Evolutionary conservation across 257 asterid species (phyloP).

Genomic region (Solanum virginianum): DNA sequence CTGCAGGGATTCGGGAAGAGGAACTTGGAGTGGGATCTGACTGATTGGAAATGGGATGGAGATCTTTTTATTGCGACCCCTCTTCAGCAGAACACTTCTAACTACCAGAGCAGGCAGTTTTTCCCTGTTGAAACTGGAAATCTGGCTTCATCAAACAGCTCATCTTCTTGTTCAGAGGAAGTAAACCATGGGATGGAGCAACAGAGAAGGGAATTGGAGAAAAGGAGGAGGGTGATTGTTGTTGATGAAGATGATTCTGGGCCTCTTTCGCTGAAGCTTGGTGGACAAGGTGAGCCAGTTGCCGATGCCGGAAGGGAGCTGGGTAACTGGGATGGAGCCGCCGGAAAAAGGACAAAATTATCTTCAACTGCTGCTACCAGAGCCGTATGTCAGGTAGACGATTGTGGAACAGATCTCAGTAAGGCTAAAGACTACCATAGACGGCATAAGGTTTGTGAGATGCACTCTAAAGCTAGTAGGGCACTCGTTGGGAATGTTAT

Average conservation of each 20-base stretch:
- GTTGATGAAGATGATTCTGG: constrained; percentile 17
- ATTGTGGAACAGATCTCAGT: constrained; percentile 56
- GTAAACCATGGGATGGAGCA: constrained; percentile 7
- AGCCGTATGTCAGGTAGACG: constrained; percentile 66
- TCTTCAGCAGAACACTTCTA: constrained; percentile 13
- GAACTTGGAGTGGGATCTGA: constrained; percentile 62
- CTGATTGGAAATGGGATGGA: constrained; percentile 74
- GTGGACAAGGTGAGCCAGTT: constrained; percentile 15
- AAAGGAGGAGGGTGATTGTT: constrained; percentile 36
- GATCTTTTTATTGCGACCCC: constrained; percentile 63
- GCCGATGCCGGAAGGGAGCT: background rate
- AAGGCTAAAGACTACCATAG: constrained; percentile 72
- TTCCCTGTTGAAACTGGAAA: constrained; percentile 34
- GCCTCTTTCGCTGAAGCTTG: constrained; percentile 43
- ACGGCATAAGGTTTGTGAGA: constrained; percentile 73
- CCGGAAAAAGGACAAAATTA: constrained; percentile 61
- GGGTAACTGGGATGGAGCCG: constrained; percentile 13
- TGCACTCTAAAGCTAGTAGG: constrained; percentile 55
- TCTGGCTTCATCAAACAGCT: constrained; percentile 29
- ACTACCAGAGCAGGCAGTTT: constrained; percentile 28
- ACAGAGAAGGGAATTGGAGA: constrained; percentile 32
- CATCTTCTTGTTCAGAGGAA: constrained; percentile 52
- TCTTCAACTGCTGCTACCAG: constrained; percentile 12
- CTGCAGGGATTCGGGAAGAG: constrained; percentile 24
- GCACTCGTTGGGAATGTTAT: constrained; percentile 57